Evolutionary conservation across 2,329 filamentous ascomycete genomes (phyloP), one percentile per base, ranked within the genome.

Genomic region (Atkinsonella texensis): DNA sequence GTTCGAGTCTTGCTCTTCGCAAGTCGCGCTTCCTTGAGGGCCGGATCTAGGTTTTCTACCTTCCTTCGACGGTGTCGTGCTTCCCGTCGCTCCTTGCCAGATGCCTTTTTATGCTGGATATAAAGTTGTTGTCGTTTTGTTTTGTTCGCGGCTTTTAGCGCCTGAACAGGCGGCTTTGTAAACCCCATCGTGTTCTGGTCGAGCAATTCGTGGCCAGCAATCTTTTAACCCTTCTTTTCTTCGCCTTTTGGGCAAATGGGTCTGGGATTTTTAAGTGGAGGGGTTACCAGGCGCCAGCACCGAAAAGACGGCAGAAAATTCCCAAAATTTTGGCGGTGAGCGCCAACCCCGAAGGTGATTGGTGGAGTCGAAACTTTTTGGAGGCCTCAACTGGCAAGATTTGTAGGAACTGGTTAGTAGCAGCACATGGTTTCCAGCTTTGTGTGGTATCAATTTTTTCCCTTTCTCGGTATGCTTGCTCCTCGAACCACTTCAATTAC

Each of bases 11-110:
- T 77, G 70, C 95, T 95, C 58, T 79, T 81, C 54, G 81, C 82
- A 54, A 91, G 73, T 60, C 93, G 80, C 57, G 85, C 79, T 55
- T 80, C 81, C 58, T 82, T 81, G 54, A 95, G 69, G 53, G 81
- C 77, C 2, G 91, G 90, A 62, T 96, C 81, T 66, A 85, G 87
- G 57, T 84, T 80, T 69, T 98, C 93, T 63, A 90, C 87, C 69
- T 85, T 87, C 70, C 88, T 89, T 54, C 88, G 77, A 47, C 80
- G 79, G 65, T 89, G 85, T 56, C 90, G 82, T 61, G 83, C 78
- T 61, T 89, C 86, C 61, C 87, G 83, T 61, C 85, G 87, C 46
- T 82, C 73, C 63, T 83, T 84, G 64, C 89, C 86, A 57, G 80
- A 80, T 44, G 78, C 74, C 64, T 85, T 85, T 71, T 96, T 97